Percentiles rank a stretch among this genome's conserved stretches.
These are phyloP conservation scores for Aphanomyces stellatus DNA, from an alignment of 352 stramenopile species.

Conservation along the genomic window DNA sequence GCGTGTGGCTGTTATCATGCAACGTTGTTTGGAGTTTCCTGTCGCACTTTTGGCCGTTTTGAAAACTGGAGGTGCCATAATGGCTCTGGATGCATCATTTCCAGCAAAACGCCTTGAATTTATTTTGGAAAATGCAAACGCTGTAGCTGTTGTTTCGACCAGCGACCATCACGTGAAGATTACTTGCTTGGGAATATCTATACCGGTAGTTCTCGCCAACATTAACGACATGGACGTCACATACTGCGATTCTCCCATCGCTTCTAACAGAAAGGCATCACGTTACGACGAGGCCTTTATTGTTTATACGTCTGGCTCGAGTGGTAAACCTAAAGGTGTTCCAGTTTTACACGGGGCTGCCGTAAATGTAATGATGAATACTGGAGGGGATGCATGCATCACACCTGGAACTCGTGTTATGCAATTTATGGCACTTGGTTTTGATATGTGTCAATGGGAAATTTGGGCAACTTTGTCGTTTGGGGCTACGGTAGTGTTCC, in stretches of 20 bases:
- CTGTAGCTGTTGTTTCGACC: not conserved
- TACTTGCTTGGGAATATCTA: not conserved
- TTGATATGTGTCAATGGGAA: not conserved
- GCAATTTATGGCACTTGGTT: not conserved
- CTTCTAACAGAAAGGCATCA: not conserved
- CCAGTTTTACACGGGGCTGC: not conserved
- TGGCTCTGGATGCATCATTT: not conserved
- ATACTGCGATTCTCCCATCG: not conserved
- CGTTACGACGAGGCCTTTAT: conserved; percentile 30
- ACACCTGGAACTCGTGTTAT: not conserved
- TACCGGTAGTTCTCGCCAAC: too few species aligned
- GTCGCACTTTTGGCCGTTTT: not conserved
- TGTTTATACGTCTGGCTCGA: conserved; percentile 19
- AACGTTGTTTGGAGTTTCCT: not conserved
- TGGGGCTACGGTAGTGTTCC: not conserved
- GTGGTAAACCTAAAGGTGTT: not conserved
- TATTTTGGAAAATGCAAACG: not conserved
- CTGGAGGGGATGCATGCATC: not conserved
- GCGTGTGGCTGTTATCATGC: not conserved
- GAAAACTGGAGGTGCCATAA: not conserved
- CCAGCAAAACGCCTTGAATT: not conserved
- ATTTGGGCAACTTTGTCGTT: not conserved
- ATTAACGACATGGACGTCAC: not conserved
- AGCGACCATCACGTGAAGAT: not conserved
- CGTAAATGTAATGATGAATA: not conserved